These are phyloP conservation scores for Aspergillus piperis DNA, from an alignment of 2,329 filamentous ascomycete genomes.

Conservation along the genomic window DNA sequence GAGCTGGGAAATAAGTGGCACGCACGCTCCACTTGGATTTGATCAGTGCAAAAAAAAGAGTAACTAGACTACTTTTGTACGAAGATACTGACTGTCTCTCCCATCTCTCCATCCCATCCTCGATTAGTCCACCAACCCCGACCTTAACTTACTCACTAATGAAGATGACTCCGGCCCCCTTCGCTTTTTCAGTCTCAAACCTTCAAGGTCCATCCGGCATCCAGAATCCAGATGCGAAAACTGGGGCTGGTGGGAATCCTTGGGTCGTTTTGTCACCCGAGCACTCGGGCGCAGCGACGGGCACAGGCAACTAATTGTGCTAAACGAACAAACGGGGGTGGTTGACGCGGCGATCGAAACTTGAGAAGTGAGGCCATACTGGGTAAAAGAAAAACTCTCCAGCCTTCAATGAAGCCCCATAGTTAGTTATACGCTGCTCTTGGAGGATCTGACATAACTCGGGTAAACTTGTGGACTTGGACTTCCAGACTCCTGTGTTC, in stretches of 20 bases:
- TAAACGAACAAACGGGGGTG: constrained; percentile 10
- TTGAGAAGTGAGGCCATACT: not conserved
- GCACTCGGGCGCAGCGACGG: constrained; percentile 13
- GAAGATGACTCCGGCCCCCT: not conserved
- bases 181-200: constrained; percentile 2
- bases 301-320: constrained; percentile 9
- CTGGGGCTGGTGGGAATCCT: constrained; percentile 15
- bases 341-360: constrained; percentile 14
- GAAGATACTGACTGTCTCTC: not conserved
- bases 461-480: not conserved
- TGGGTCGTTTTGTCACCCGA: constrained; percentile 18
- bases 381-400: not conserved
- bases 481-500: too few species aligned
- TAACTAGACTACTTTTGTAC: too few species aligned
- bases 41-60: not conserved
- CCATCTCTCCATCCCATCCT: not conserved
- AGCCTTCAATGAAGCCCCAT: not conserved
- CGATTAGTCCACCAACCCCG: not conserved
- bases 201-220: constrained; percentile 4
- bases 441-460: not conserved
- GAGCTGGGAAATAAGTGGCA: constrained; percentile 4
- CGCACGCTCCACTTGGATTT: not conserved
- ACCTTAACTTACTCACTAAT: not conserved
- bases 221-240: constrained; percentile 5
- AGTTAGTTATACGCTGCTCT: not conserved